Evolutionary conservation across 2,329 filamentous ascomycete genomes (phyloP), one percentile per base, ranked within the genome.

Genomic region (Madurella mycetomatis): DNA sequence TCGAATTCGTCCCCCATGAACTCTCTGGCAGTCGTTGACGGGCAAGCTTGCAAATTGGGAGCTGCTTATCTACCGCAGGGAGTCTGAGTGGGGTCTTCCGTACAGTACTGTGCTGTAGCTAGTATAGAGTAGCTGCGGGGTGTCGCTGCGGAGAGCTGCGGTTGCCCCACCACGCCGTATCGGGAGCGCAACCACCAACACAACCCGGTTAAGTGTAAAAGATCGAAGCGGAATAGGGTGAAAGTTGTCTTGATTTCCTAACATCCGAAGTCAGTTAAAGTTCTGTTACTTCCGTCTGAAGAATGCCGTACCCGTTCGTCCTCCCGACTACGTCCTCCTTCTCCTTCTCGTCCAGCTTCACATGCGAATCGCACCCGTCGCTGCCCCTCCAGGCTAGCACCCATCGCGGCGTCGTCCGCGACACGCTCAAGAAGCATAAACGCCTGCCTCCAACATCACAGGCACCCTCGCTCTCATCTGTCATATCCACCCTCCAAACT

Each of bases 321-420:
- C 83, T 97, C 32, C 92, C 94, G 1, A 97, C 92, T 1, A 96
- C 92, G 5, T 95, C 91, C 34, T 83, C 87, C 51, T 86, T 95
- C 67, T 86, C 88, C 49, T 92, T 96, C 68, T 87, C 88, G 18
- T 78, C 86, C 39, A 87, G 79, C 70, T 86, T 95, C 71, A 81
- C 75, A 64, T 92, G 88, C 65, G 82, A 85, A 60, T 90, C 90
- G 2, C 92, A 97, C 71, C 92, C 94, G 3, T 96, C 92, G 0
- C 79, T 99, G 41, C 90, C 91, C 19, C 82, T 92, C 64, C 82
- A 83, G 51, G 86, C 90, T 18, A 92, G 91, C 61, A 92, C 89
- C 9, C 84, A 90, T 66, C 89, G 94, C 56, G 88, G 88, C 62
- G 83, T 95, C 16, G 80, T 96, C 49, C 85, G 90, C 64, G 85